These are phyloP conservation scores for Nephelium lappaceum DNA, from an alignment of 345 rosid genomes.

Conservation along the genomic window DNA sequence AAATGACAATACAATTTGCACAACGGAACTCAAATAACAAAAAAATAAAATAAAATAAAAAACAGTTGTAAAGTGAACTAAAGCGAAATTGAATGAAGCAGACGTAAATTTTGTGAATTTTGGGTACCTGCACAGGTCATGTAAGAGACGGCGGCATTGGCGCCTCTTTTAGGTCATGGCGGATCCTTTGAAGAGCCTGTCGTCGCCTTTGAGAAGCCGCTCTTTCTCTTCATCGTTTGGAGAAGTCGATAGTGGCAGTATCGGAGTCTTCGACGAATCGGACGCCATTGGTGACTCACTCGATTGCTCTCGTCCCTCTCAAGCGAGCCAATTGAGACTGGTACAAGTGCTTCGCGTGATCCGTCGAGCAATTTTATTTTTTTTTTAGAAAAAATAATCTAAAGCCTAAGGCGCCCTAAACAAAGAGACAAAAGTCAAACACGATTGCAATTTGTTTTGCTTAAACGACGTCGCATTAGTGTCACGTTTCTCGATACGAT, in stretches of 20 bases:
- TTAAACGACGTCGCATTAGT: too few species aligned
- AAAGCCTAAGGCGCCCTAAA: too few species aligned
- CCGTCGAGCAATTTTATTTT: too few species aligned
- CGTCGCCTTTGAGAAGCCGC: slow-evolving; percentile 58
- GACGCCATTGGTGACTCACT: slow-evolving; percentile 47
- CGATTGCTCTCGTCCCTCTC: slow-evolving; percentile 18
- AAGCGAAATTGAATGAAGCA: background rate
- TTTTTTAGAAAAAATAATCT: too few species aligned
- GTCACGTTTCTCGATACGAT: too few species aligned
- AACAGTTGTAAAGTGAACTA: background rate
- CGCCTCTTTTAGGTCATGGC: slow-evolving; percentile 93
- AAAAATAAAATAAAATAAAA: too few species aligned
- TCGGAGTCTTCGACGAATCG: slow-evolving; percentile 46
- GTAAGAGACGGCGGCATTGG: slow-evolving; percentile 86
- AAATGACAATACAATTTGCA: background rate
- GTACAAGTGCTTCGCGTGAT: too few species aligned
- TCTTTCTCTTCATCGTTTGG: slow-evolving; percentile 58
- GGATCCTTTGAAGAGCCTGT: slow-evolving; percentile 79
- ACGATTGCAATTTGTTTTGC: too few species aligned
- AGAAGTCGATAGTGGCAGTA: slow-evolving; percentile 72
- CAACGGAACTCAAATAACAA: background rate
- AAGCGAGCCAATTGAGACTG: too few species aligned
- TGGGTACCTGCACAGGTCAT: slow-evolving; percentile 87
- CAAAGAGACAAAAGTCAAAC: too few species aligned
- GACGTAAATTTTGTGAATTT: background rate